phyloP scores from a whole-genome alignment of 306 rosid genomes.

The Lablab purpureus region DNA sequence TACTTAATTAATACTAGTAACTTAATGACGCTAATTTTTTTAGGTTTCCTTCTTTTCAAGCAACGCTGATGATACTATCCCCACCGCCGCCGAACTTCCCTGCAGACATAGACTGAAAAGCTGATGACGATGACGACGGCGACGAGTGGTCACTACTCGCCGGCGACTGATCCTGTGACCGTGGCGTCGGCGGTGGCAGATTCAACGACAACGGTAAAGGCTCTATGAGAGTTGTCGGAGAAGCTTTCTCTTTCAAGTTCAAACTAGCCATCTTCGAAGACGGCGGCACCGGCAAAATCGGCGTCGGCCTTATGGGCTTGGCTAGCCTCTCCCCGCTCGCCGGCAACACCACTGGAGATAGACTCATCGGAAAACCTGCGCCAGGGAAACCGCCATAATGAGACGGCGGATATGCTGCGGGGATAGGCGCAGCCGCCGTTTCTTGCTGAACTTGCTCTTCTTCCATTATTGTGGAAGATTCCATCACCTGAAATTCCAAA shows the following conservation, averaged over 20 bases:
- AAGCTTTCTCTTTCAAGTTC: slow-evolving; percentile 59
- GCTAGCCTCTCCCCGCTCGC: slow-evolving; percentile 44
- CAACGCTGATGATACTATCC: slow-evolving; percentile 82
- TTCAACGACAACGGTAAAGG: slow-evolving; percentile 66
- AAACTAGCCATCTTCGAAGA: slow-evolving; percentile 72
- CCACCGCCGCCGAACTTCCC: slow-evolving; percentile 60
- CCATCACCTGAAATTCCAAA: slow-evolving; percentile 51
- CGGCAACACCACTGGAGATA: slow-evolving; percentile 51
- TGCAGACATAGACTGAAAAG: slow-evolving; percentile 64
- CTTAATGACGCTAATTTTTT: not conserved
- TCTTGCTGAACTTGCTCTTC: slow-evolving; percentile 59
- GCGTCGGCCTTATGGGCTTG: slow-evolving; percentile 71
- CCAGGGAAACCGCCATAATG: slow-evolving; percentile 52
- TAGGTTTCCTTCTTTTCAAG: slow-evolving; percentile 50
- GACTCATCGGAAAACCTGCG: slow-evolving; percentile 50
- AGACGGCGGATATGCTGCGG: slow-evolving; percentile 46
- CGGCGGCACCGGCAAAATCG: slow-evolving; percentile 71
- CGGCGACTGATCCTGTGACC: slow-evolving; percentile 51
- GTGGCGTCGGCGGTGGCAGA: slow-evolving; percentile 40
- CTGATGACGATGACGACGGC: slow-evolving; percentile 4
- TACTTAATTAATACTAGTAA: not conserved
- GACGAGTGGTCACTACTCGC: slow-evolving; percentile 45
- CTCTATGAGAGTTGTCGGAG: slow-evolving; percentile 27
- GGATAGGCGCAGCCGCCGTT: slow-evolving; percentile 10
- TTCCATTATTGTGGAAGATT: slow-evolving; percentile 59